These are phyloP conservation scores for Neofusicoccum kwambonambiense DNA, from an alignment of 2,329 filamentous ascomycete species.

Conservation along the genomic window DNA sequence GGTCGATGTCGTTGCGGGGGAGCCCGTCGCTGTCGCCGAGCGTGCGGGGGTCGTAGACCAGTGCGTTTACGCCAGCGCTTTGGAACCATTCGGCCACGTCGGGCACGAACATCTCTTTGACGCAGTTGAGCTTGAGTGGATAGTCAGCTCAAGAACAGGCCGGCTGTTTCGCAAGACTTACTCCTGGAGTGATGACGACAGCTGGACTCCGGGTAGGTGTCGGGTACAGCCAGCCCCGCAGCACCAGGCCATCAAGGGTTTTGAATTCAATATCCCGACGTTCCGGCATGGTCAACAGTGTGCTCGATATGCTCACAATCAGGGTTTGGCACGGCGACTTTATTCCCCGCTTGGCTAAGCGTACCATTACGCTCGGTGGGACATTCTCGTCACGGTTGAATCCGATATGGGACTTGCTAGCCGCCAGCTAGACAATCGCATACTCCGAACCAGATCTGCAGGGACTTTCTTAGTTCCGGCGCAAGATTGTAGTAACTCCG, in stretches of 20 bases:
- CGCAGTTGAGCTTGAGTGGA: constrained; percentile 23
- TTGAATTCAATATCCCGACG: constrained; percentile 36
- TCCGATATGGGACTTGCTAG: no score
- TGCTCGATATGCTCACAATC: no score
- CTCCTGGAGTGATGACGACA: constrained; percentile 32
- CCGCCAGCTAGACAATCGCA: no score
- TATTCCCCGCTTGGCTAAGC: no score
- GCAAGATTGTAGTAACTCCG: no score
- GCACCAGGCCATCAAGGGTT: constrained; percentile 41
- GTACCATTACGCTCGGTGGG: no score
- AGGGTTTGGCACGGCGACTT: no score
- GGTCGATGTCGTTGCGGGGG: constrained; percentile 41
- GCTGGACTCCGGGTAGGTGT: constrained; percentile 26
- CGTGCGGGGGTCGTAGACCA: constrained; percentile 39
- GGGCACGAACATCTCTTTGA: constrained; percentile 35
- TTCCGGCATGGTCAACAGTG: no score
- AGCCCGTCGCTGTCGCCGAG: constrained; percentile 39
- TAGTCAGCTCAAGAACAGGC: no score
- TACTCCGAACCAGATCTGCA: no score
- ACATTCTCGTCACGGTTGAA: no score
- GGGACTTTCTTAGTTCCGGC: no score
- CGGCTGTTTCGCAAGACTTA: background rate
- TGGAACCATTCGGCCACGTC: constrained; percentile 37
- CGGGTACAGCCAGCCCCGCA: constrained; percentile 41
- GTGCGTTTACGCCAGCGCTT: constrained; percentile 33